Conservation (phyloP, 495 filamentous ascomycete species). For the Penicillium salamii region DNA sequence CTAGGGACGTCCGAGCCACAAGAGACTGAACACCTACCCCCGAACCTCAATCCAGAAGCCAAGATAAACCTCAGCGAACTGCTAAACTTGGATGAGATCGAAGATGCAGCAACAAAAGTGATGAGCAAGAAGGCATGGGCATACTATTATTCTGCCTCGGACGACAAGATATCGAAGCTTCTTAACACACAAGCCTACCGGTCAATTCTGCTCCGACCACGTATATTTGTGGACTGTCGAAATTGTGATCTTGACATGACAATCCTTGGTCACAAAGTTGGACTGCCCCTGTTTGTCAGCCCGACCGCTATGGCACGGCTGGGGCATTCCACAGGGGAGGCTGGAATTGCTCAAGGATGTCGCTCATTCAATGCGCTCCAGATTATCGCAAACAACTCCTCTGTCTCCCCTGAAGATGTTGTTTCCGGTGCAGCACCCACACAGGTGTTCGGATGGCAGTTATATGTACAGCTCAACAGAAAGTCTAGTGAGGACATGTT, state of each 20-base stretch:
- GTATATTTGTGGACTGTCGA: conserved; percentile 63
- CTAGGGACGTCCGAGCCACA: not conserved
- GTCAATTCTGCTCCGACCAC: conserved; percentile 61
- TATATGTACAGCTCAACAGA: conserved; percentile 70
- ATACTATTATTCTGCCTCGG: conserved; percentile 70
- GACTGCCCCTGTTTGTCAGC: conserved; percentile 57
- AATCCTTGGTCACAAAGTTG: conserved; percentile 56
- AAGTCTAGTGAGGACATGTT: conserved; percentile 52
- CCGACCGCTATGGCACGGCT: conserved; percentile 67
- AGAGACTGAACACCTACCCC: not conserved
- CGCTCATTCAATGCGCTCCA: conserved; percentile 42
- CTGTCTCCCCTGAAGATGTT: conserved; percentile 56
- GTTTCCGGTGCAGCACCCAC: conserved; percentile 37
- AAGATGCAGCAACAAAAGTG: conserved; percentile 50
- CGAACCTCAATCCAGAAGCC: not conserved
- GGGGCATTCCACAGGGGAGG: conserved; percentile 61
- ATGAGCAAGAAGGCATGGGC: conserved; percentile 67
- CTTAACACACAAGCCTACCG: conserved; percentile 47
- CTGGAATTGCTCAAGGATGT: conserved; percentile 55
- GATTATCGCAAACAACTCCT: conserved; percentile 51
- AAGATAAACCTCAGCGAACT: not conserved
- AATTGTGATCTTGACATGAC: conserved; percentile 44
- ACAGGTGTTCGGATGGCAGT: conserved; percentile 60
- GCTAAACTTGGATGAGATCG: conserved; percentile 55
- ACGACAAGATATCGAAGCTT: conserved; percentile 57